A percentile compares a stretch with the other conserved stretches of the same genome.
phyloP scores from a whole-genome alignment of 2,329 filamentous ascomycete species.

The Fusarium equiseti region DNA sequence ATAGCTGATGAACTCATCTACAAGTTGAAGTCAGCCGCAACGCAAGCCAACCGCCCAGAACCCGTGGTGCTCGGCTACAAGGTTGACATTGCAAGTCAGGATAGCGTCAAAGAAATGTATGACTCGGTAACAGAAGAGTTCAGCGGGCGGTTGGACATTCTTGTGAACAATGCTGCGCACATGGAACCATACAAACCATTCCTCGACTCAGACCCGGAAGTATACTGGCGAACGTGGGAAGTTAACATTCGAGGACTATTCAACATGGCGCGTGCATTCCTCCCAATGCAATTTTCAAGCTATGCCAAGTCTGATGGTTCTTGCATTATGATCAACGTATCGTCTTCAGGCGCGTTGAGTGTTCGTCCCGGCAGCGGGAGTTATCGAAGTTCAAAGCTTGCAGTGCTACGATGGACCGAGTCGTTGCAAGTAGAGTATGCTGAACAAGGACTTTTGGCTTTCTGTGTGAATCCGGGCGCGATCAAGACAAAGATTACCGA shows the following conservation, averaged over 20 bases:
- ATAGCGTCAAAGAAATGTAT: not conserved
- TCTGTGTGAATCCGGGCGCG: not conserved
- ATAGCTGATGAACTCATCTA: not conserved
- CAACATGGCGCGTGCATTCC: not conserved
- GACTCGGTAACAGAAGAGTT: not conserved
- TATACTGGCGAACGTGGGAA: not conserved
- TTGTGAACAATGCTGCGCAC: not conserved
- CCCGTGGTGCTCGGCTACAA: not conserved
- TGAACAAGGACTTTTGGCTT: not conserved
- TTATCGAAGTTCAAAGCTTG: not conserved
- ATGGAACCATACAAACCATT: not conserved
- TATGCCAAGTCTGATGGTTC: not conserved
- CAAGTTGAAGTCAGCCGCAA: not conserved
- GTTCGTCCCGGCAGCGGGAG: not conserved
- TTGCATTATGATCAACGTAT: not conserved
- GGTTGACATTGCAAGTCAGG: not conserved
- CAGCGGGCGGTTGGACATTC: not conserved
- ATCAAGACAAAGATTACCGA: not conserved
- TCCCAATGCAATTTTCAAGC: not conserved
- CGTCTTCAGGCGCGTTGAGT: not conserved
- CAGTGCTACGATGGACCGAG: not conserved
- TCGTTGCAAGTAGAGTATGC: not conserved
- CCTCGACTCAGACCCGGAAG: not conserved
- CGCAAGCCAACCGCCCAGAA: not conserved
- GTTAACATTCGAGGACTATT: not conserved